phyloP scores from a whole-genome alignment of 495 filamentous ascomycete genomes.

The Margaritispora aquatica region DNA sequence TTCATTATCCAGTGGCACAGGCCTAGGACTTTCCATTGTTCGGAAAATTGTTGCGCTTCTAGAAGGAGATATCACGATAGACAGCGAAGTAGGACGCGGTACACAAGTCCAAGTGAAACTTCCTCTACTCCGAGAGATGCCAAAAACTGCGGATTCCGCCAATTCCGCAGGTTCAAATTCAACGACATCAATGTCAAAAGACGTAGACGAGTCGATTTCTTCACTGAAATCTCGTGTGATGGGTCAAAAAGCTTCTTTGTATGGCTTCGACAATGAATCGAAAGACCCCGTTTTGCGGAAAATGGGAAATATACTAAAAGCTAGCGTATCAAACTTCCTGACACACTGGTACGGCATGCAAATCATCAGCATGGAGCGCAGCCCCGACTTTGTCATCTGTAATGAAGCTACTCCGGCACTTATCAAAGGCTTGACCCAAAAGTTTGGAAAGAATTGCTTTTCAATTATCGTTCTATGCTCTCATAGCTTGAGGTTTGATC shows the following conservation, averaged over 20 bases:
- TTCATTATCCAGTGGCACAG: constrained; percentile 57
- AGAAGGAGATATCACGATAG: constrained; percentile 53
- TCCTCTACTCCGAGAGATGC: neutral
- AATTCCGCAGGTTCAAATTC: constrained; percentile 20
- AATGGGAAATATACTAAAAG: constrained; percentile 13
- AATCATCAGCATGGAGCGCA: constrained; percentile 14
- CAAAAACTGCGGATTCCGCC: constrained; percentile 2
- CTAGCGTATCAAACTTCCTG: constrained; percentile 18
- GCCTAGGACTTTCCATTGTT: constrained; percentile 64
- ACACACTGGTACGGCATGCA: constrained; percentile 21
- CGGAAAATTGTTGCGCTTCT: constrained; percentile 56
- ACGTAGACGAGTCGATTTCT: constrained; percentile 16
- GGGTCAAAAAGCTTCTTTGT: constrained; percentile 15
- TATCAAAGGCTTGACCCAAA: neutral
- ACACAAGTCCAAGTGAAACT: constrained; percentile 12
- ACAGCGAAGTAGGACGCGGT: constrained; percentile 22
- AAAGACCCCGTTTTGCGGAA: constrained; percentile 10
- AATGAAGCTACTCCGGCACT: constrained; percentile 14
- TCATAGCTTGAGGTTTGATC: constrained; percentile 17
- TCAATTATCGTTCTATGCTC: constrained; percentile 21
- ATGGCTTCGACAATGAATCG: constrained; percentile 19
- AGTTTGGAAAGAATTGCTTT: neutral
- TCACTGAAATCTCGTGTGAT: constrained; percentile 7
- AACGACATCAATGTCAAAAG: constrained; percentile 18
- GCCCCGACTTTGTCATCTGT: constrained; percentile 12